phyloP scores from a whole-genome alignment of 2,329 filamentous ascomycete genomes.

The Talaromyces sp. region DNA sequence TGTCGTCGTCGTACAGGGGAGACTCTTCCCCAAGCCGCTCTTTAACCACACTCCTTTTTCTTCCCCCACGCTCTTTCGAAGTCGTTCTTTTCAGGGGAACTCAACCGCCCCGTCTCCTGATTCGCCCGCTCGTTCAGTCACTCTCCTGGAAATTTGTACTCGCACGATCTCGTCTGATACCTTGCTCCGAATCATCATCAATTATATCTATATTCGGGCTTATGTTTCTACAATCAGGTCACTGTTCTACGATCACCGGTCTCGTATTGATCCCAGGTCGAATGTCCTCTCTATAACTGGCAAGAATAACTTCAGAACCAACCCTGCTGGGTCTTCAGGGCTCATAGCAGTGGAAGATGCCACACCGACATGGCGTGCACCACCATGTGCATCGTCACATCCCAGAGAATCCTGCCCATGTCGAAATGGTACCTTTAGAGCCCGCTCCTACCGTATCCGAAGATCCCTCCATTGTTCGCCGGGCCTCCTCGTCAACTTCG shows the following conservation, averaged over 20 bases:
- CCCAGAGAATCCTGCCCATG: conserved; percentile 17
- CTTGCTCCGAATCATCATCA: background rate
- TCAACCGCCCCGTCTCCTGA: background rate
- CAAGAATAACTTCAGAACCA: background rate
- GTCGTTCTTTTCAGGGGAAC: conserved; percentile 2
- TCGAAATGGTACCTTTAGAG: conserved; percentile 28
- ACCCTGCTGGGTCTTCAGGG: conserved; percentile 5
- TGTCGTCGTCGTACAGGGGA: background rate
- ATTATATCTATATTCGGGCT: background rate
- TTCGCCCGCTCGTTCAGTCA: background rate
- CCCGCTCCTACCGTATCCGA: conserved; percentile 24
- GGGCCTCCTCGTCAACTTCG: conserved; percentile 22
- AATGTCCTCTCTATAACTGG: background rate
- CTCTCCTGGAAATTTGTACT: background rate
- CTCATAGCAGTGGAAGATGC: conserved; percentile 23
- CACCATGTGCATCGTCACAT: conserved; percentile 17
- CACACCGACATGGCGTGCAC: conserved; percentile 24
- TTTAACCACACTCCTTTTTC: conserved; percentile 13
- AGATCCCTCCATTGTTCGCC: conserved; percentile 27
- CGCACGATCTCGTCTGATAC: background rate
- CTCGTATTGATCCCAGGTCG: background rate
- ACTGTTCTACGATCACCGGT: too few relatives aligned
- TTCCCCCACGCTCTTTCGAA: background rate
- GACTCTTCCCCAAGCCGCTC: conserved; percentile 9
- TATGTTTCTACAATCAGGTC: background rate